These are phyloP conservation scores for Aaosphaeria pasadenensis DNA, from an alignment of 2,329 filamentous ascomycete genomes.

Conservation along the genomic window DNA sequence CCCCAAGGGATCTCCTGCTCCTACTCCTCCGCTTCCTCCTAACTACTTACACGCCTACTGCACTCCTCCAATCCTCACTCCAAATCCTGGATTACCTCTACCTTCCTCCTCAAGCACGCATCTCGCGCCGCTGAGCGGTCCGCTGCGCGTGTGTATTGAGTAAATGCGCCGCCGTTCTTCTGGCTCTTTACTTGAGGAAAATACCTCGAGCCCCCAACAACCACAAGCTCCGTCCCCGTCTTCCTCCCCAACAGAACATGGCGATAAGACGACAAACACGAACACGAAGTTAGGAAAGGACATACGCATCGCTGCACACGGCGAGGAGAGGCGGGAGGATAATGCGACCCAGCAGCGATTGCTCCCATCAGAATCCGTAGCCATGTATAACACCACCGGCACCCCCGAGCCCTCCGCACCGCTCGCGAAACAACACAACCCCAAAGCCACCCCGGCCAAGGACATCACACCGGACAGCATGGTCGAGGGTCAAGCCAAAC, in stretches of 20 bases:
- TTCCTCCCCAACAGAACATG: conserved; percentile 8
- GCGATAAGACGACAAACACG: conserved; percentile 10
- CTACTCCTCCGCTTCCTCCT: no score
- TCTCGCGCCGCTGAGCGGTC: no score
- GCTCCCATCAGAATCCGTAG: conserved; percentile 5
- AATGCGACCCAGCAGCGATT: conserved; percentile 11
- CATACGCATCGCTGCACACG: conserved; percentile 3
- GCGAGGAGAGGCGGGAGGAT: conserved; percentile 11
- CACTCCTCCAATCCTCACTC: no score
- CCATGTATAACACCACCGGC: conserved; percentile 7
- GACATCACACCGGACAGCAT: conserved; percentile 29
- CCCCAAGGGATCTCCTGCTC: no score
- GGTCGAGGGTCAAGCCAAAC: conserved; percentile 25
- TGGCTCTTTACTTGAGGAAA: no score
- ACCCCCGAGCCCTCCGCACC: conserved; percentile 9
- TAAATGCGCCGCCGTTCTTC: no score
- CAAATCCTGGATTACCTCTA: no score
- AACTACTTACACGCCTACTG: no score
- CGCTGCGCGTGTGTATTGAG: no score
- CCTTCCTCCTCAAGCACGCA: no score
- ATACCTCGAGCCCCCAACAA: conserved; percentile 6
- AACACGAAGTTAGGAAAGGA: conserved; percentile 4
- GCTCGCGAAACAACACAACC: conserved; percentile 13
- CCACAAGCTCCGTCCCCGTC: background rate
- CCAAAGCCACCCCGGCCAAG: conserved; percentile 18